phyloP scores from a whole-genome alignment of 1,284 basidiomycete genomes.

The Polyporus tsugae region DNA sequence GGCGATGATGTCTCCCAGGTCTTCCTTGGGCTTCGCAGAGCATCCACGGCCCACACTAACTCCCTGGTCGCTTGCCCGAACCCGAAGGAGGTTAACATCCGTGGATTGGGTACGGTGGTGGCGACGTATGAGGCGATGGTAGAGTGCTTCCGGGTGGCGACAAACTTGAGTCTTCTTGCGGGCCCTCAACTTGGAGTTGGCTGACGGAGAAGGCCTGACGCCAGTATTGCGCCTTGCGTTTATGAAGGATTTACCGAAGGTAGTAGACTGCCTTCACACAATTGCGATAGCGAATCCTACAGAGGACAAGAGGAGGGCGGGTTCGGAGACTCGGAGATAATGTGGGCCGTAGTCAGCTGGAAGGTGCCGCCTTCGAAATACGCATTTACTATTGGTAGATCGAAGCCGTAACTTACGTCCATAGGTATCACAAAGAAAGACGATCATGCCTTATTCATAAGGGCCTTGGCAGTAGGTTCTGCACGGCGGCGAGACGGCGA shows the following conservation, averaged over 20 bases:
- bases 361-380: too few relatives aligned
- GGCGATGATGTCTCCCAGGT: not conserved
- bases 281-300: too few relatives aligned
- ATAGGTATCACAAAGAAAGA: too few relatives aligned
- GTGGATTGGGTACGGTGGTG: not conserved
- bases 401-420: too few relatives aligned
- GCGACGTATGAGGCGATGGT: not conserved
- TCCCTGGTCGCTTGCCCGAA: not conserved
- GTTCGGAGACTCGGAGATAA: too few relatives aligned
- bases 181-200: not conserved
- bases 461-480: too few relatives aligned
- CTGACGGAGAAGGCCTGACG: not conserved
- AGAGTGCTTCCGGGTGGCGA: not conserved
- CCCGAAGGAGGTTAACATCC: not conserved
- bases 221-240: not conserved
- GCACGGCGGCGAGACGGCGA: too few relatives aligned
- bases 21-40: not conserved
- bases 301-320: too few relatives aligned
- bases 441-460: too few relatives aligned
- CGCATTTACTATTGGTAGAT: too few relatives aligned
- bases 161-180: not conserved
- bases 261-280: not conserved
- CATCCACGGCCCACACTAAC: not conserved
- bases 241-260: not conserved
- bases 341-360: too few relatives aligned